Conservation (phyloP, 1,284 basidiomycete species). For the Neotropicomus parvogracilis region DNA sequence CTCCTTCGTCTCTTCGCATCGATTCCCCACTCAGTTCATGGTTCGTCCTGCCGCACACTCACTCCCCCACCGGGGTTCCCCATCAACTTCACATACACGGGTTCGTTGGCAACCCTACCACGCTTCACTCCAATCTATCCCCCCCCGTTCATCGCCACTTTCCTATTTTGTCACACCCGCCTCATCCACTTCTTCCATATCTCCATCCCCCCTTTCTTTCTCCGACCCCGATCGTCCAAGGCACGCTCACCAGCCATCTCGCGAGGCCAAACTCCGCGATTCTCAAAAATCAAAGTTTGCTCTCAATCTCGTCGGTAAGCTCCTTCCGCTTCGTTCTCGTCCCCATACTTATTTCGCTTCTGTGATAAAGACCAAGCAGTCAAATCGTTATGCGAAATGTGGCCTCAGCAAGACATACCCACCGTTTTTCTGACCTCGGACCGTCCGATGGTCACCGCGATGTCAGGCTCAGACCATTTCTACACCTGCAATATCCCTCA, state of each 20-base stretch:
- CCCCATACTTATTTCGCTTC: slow-evolving; percentile 19
- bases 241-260: slow-evolving; percentile 28
- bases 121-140: slow-evolving; percentile 30
- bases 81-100: slow-evolving; percentile 43
- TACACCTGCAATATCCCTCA: slow-evolving; percentile 18
- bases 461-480: slow-evolving; percentile 17
- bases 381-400: slow-evolving; percentile 68
- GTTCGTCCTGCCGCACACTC: slow-evolving; percentile 61
- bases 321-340: slow-evolving; percentile 6
- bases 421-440: slow-evolving; percentile 49
- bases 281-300: slow-evolving; percentile 61
- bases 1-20: slow-evolving; percentile 17
- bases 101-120: slow-evolving; percentile 75
- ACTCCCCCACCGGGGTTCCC: slow-evolving; percentile 64
- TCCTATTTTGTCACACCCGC: slow-evolving; percentile 56
- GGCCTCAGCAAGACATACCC: slow-evolving; percentile 71
- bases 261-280: slow-evolving; percentile 43
- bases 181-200: slow-evolving; percentile 35
- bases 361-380: slow-evolving; percentile 64
- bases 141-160: slow-evolving; percentile 44
- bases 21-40: slow-evolving; percentile 27
- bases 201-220: slow-evolving; percentile 35
- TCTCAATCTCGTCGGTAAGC: slow-evolving; percentile 64
- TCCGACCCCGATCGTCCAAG: slow-evolving; percentile 39
- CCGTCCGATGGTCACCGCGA: slow-evolving; percentile 30